Base-by-base conservation (phyloP, 78 protist species). In the Planoprotostelium fungivorum region DNA sequence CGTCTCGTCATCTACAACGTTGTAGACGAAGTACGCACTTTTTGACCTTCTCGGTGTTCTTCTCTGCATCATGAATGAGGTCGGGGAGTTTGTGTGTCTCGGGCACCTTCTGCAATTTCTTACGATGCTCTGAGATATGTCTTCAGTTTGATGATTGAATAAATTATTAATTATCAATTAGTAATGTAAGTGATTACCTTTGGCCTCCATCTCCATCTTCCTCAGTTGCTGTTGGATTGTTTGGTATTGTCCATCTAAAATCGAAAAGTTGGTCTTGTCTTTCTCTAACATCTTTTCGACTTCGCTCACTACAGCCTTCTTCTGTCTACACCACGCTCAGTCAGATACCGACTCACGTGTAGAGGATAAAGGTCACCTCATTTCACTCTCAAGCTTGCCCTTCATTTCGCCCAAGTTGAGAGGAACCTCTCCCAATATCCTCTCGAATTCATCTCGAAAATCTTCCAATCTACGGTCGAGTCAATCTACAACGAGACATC, bases 1-100 rank as follows among this genome's bases (percentile, higher is more conserved):
- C 10, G 1, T 1, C 10, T 25, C 37, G 5, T 36, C 16, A 85
- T 5, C 37, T 73, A 85, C 36, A 5, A 25, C 16, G 73, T 25
- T 51, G 5, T 51, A 5, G 31, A 25, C 73, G 16, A 23, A 36
- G 5, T 16, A 23, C 36, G 5, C 16, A 85, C 87, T 85, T 85
- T 36, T 16, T 85, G 63, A 85, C 16, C 87, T 85, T 85, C 87
- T 35, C 87, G 5, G 84, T 87, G 84, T 37, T 87, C 16, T 87
- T 37, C 16, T 87, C 84, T 5, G 84, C 88, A 87, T 37, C 84
- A 16, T 5, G 5, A 25, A 51, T 87, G 29, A 87, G 16, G 29
- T 23, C 89, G 36, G 89, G 84, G n/a, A 87, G 84, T 16, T 87
- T 85, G 16, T 85, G 34, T 5, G 5, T 36, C n/a, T 35, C 16